Percentiles rank a stretch among this genome's conserved stretches.
Evolutionary conservation across 2,329 filamentous ascomycete species (phyloP).

Genomic region (Tolypocladium tropicale): DNA sequence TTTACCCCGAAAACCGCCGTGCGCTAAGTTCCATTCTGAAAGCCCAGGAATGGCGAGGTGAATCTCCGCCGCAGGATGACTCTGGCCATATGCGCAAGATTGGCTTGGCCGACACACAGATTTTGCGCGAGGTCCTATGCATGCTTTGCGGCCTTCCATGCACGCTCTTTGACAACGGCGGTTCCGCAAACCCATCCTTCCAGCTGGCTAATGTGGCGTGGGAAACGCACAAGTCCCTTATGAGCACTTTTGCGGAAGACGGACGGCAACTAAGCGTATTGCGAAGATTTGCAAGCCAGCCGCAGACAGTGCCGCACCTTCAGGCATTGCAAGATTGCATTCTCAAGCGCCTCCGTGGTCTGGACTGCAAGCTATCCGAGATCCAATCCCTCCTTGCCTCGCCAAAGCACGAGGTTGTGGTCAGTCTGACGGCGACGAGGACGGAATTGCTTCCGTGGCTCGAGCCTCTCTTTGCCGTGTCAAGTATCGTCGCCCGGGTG

Average conservation of each 20-base stretch:
- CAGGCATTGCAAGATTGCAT: constrained; percentile 63
- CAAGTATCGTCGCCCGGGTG: constrained; percentile 50
- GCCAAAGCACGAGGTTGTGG: constrained; percentile 39
- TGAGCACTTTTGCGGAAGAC: constrained; percentile 35
- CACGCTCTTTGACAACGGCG: constrained; percentile 50
- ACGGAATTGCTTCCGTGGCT: constrained; percentile 44
- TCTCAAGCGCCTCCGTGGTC: constrained; percentile 40
- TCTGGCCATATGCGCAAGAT: constrained; percentile 26
- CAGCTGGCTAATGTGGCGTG: constrained; percentile 38
- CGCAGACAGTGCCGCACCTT: constrained; percentile 45
- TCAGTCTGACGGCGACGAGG: constrained; percentile 58
- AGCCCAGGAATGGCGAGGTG: constrained; percentile 24
- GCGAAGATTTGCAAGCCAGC: constrained; percentile 30
- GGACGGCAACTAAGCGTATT: constrained; percentile 35
- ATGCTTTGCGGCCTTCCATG: constrained; percentile 77
- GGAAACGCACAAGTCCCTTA: constrained; percentile 38
- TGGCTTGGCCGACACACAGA: constrained; percentile 58
- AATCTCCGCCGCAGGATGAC: constrained; percentile 23
- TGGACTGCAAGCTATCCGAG: constrained; percentile 48
- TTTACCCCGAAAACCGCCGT: constrained; percentile 21
- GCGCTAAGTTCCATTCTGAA: constrained; percentile 18
- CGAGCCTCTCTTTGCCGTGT: constrained; percentile 47
- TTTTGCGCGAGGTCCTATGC: constrained; percentile 68
- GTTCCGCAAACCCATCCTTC: constrained; percentile 27
- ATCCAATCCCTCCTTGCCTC: constrained; percentile 53